Base-by-base conservation (phyloP, 2,329 filamentous ascomycete species). In the Cordyceps tenuipes region DNA sequence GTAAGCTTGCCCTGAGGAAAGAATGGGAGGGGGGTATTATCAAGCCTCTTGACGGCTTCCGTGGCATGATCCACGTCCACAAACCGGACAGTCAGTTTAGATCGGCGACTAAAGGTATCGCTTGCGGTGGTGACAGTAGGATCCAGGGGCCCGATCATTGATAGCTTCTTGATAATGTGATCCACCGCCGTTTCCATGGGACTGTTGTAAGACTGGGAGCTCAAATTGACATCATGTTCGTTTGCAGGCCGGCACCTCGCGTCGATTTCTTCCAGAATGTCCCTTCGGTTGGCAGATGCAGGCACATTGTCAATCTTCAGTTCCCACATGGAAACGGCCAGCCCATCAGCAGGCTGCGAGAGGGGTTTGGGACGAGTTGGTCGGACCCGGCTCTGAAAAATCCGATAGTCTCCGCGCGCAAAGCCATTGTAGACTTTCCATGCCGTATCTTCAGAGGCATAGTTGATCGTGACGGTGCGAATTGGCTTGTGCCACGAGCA, bases 401-500 rank as follows among this genome's bases (percentile, higher is more conserved):
- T 29, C 3, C 26, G 21, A 19, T 39, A 49, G 2, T 19, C 52
- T 2, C 52, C 46, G 15, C 4, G 2, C 2, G 19, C n/a, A 31
- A 61, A 61, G 3, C 41, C 26, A 7, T 29, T 3, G 13, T 19
- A 47, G 7, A 55, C 31, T 4, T 46, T 9, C n/a, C 23, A 12
- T 2, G 52, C 59, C 7, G 36, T 26, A 3, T 13, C 7, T 12
- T 19, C 4, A 9, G 52, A 34, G 3, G 31, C n/a, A 47, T 57
- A 61, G 36, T 23, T 50, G 46, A 61, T 52, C n/a, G 34, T 46
- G 19, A 53, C 23, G 4, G 29, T 56, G n/a, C 59, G 23, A 21
- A 21, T 56, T 5, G 59, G 52, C 36, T 61, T 61, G 39, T 56
- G 59, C 59, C 59, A 61, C 29, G 59, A 61, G 39, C 59, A 61